Conservation (phyloP, 2,329 filamentous ascomycete species). For the Ophiostoma montium region DNA sequence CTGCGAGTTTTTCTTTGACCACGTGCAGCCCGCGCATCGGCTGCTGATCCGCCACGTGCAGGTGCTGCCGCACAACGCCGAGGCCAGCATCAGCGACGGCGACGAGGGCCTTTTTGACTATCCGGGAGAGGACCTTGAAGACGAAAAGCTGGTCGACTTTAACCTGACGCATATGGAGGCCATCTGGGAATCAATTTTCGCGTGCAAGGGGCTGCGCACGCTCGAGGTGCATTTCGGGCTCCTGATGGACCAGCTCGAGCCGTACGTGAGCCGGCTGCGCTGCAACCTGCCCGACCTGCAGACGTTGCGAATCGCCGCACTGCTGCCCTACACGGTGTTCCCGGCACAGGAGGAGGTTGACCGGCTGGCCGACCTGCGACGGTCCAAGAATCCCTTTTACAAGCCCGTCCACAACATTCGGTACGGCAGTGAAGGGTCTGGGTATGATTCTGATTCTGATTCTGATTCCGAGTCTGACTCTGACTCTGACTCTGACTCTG, state of each 20-base stretch:
- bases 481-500: neutral
- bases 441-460: too few relatives aligned
- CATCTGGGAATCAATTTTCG: neutral
- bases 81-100: too few relatives aligned
- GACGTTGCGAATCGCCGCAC: neutral
- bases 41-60: constrained; percentile 10
- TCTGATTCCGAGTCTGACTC: too few relatives aligned
- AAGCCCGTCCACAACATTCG: too few relatives aligned
- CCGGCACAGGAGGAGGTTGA: neutral
- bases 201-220: neutral
- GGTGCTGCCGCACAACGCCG: constrained; percentile 2
- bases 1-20: constrained; percentile 3
- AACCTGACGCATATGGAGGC: neutral
- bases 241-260: neutral
- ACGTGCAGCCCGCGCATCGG: constrained; percentile 8
- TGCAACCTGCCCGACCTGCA: neutral
- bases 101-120: neutral
- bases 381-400: neutral
- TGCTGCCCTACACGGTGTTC: neutral
- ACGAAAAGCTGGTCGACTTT: too few relatives aligned
- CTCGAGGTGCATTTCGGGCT: neutral
- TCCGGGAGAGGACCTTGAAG: too few relatives aligned
- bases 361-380: neutral
- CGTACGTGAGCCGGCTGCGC: neutral
- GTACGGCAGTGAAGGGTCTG: too few relatives aligned